These are phyloP conservation scores for Daldinia sp. DNA, from an alignment of 2,329 filamentous ascomycete species.

Conservation along the genomic window DNA sequence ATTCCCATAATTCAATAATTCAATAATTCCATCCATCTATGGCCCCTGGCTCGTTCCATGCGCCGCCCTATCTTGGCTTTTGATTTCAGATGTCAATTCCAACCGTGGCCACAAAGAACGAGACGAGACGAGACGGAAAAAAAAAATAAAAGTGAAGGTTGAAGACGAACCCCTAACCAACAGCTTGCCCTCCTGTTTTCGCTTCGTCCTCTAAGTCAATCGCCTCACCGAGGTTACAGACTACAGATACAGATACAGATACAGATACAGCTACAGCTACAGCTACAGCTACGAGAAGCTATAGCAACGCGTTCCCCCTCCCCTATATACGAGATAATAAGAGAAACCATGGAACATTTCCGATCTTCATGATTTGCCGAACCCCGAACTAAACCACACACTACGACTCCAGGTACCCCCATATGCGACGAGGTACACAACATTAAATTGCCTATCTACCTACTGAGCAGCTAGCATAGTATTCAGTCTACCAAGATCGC, in stretches of 20 bases:
- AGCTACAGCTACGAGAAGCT: not conserved
- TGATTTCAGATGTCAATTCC: conserved; percentile 40
- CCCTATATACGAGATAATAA: conserved; percentile 8
- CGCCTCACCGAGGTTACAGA: not conserved
- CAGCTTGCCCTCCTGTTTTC: conserved; percentile 11
- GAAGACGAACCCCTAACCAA: conserved; percentile 9
- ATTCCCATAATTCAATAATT: conserved; percentile 36
- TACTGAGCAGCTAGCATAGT: not conserved
- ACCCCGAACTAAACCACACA: conserved; percentile 23
- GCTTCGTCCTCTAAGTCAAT: conserved; percentile 9
- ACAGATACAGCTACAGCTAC: not conserved
- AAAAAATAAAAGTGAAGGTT: not conserved
- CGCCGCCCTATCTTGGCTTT: conserved; percentile 35
- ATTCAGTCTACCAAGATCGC: not conserved
- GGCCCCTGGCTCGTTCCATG: conserved; percentile 16
- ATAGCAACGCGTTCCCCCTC: not conserved
- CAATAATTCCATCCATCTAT: conserved; percentile 1
- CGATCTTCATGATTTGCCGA: conserved; percentile 35
- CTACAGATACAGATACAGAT: not conserved
- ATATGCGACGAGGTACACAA: conserved; percentile 7
- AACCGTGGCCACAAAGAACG: conserved; percentile 45
- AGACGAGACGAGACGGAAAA: conserved; percentile 6
- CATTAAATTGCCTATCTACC: conserved; percentile 1
- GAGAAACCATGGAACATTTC: conserved; percentile 38
- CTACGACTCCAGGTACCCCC: conserved; percentile 1